phyloP scores from a whole-genome alignment of 495 filamentous ascomycete species.

The Aspergillus sparsus region DNA sequence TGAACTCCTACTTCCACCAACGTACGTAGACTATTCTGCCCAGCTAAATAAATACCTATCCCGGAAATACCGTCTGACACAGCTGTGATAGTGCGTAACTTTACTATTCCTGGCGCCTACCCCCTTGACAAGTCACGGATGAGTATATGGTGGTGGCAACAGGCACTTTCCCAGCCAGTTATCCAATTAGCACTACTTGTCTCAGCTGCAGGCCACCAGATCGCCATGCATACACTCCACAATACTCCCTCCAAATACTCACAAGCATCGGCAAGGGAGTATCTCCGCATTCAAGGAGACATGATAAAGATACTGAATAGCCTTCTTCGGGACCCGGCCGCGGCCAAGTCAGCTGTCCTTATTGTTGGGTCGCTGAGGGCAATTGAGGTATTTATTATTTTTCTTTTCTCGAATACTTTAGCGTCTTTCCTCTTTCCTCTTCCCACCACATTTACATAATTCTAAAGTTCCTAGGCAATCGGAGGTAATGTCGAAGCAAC shows the following conservation, averaged over 20 bases:
- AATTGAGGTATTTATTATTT: conserved; percentile 1
- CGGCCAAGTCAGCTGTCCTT: conserved; percentile 2
- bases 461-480: background rate
- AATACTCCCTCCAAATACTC: background rate
- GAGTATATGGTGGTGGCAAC: conserved; percentile 15
- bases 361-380: conserved; percentile 11
- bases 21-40: background rate
- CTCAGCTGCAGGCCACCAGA: conserved; percentile 12
- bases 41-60: background rate
- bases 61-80: background rate
- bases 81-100: conserved; percentile 2
- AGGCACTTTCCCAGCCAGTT: conserved; percentile 7
- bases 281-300: conserved; percentile 5
- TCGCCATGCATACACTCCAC: background rate
- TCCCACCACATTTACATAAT: background rate
- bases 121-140: conserved; percentile 7
- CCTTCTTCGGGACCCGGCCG: background rate
- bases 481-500: conserved; percentile 2
- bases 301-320: conserved; percentile 8
- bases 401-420: background rate
- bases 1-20: conserved; percentile 15
- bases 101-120: conserved; percentile 4
- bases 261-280: background rate
- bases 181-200: conserved; percentile 7
- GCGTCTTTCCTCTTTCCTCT: background rate